These are phyloP conservation scores for Paxillus rubicundulus DNA, from an alignment of 768 basidiomycete genomes.

Conservation along the genomic window DNA sequence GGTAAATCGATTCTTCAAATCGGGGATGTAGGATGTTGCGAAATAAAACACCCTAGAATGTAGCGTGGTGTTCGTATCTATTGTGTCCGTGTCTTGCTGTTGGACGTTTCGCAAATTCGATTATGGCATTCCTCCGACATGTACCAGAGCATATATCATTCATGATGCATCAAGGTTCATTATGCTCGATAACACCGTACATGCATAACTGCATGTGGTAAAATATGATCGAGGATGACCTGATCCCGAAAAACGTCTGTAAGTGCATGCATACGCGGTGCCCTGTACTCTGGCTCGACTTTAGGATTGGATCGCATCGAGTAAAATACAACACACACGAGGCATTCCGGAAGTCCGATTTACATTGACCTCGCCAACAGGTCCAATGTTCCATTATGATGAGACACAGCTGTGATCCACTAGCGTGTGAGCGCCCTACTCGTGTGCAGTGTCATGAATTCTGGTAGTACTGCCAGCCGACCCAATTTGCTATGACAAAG, in stretches of 20 bases:
- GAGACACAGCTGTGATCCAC: background rate
- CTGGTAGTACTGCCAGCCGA: conserved; percentile 96
- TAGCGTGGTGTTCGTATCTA: conserved; percentile 14
- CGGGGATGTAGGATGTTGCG: conserved; percentile 10
- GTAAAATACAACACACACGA: conserved; percentile 19
- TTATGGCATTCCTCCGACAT: conserved; percentile 5
- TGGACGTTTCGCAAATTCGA: background rate
- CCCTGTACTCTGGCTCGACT: conserved; percentile 8
- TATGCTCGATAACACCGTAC: background rate
- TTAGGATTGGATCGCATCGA: conserved; percentile 19
- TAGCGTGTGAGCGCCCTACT: background rate
- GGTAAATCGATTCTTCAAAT: conserved; percentile 8
- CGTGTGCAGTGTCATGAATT: conserved; percentile 58
- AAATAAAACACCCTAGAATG: conserved; percentile 1
- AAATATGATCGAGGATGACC: background rate
- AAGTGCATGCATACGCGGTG: conserved; percentile 14
- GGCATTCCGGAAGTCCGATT: conserved; percentile 16
- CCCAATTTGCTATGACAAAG: conserved; percentile 98
- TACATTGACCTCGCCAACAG: conserved; percentile 6
- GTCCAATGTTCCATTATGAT: conserved; percentile 5
- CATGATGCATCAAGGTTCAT: background rate
- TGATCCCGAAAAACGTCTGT: background rate
- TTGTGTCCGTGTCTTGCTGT: background rate
- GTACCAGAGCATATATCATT: background rate
- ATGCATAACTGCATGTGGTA: conserved; percentile 2